Base-by-base conservation (phyloP, 768 basidiomycete genomes). In the Hygrophorus pudorinus region DNA sequence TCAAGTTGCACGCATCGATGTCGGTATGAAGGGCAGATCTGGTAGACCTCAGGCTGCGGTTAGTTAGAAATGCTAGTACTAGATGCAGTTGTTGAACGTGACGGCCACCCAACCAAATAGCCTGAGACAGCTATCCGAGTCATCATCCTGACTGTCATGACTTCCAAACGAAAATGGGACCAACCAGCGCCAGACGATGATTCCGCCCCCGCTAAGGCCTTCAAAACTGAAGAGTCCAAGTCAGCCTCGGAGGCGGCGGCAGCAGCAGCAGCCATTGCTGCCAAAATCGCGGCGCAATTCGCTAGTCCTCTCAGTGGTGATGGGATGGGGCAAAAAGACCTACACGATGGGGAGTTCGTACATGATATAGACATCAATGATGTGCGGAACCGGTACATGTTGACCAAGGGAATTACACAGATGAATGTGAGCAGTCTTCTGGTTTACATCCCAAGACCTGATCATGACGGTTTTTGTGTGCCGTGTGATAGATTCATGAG, bases 291-390 rank as follows among this genome's bases (percentile, higher is more conserved):
- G 5, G 90, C 87, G 0, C 85, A 89, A 56, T 85, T 89, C 44
- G 73, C 73, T 33, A 67, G 64, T 68, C 56, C 42, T 70, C 53
- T 59, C 63, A 24, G 24, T 7, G 57, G 57, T 70, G 64, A 68
- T 53, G 56, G 67, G 47, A 37, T 56, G 51, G 71, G 71, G 13
- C 54, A 64, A 40, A 76, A 76, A 51, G 86, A 88, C 56, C 68
- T 70, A 2, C 78, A 85, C 39, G 85, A 88, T 52, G 86, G 72
- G 34, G 87, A 86, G 37, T 97, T 81, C 53, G 82, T 79, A 10
- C 76, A 87, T 51, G 89, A 96, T 56, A 93, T 97, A 45, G 94
- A 97, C 60, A 96, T 98, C 61, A 97, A 98, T 60, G 93, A 98
- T 62, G 71, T 92, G 39, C 70, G 93, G 59, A 98, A 98, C 64